Conservation (phyloP, 148 eudicot genomes). For the Euryodendron excelsum region DNA sequence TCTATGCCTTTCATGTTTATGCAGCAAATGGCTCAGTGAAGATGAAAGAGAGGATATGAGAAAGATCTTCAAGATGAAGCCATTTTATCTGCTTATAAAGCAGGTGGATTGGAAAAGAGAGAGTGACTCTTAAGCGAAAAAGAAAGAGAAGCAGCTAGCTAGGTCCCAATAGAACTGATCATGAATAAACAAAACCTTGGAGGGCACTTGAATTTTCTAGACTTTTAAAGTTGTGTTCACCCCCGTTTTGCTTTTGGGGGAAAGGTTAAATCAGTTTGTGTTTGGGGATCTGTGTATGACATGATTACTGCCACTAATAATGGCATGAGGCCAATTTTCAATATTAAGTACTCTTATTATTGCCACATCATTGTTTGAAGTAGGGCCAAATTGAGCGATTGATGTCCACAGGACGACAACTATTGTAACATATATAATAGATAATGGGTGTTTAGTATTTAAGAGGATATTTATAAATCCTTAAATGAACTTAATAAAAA, state of each 20-base stretch:
- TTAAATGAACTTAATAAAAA: no score
- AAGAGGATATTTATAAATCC: no score
- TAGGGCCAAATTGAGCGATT: no score
- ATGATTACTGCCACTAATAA: constrained; percentile 12
- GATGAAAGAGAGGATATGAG: not conserved
- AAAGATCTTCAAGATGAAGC: constrained; percentile 17
- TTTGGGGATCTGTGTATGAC: not conserved
- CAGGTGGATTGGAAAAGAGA: constrained; percentile 5
- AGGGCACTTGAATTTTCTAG: constrained; percentile 28
- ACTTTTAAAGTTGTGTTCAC: constrained; percentile 28
- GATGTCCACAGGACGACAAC: no score
- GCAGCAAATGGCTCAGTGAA: not conserved
- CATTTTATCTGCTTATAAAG: constrained; percentile 32
- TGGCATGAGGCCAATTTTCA: not conserved
- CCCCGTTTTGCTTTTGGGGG: constrained; percentile 10
- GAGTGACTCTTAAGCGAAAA: constrained; percentile 4
- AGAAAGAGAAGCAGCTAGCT: not conserved
- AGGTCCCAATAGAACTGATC: constrained; percentile 6
- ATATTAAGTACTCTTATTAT: constrained; percentile 26
- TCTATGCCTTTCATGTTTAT: constrained; percentile 60
- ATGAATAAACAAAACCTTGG: constrained; percentile 3
- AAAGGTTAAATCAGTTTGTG: constrained; percentile 21
- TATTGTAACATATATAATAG: no score
- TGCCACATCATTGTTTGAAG: constrained; percentile 35
- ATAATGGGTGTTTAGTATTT: no score